These are phyloP conservation scores for Globisporangium cylindrosporum DNA, from an alignment of 352 stramenopile genomes.

Conservation along the genomic window DNA sequence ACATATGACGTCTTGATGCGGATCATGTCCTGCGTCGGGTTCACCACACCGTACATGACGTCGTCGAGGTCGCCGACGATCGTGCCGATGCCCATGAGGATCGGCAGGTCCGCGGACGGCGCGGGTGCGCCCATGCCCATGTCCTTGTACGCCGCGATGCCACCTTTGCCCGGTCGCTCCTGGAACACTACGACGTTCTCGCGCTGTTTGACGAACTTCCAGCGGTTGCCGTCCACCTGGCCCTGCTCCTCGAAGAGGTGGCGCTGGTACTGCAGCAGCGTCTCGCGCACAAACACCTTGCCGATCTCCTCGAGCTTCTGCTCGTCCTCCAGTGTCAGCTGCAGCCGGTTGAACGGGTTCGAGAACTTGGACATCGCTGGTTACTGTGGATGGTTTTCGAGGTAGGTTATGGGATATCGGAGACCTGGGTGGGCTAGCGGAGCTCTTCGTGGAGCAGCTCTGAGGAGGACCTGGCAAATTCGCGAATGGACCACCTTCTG, in stretches of 20 bases:
- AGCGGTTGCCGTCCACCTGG: conserved; percentile 8
- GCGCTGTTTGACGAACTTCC: conserved; percentile 18
- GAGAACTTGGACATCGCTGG: conserved; percentile 15
- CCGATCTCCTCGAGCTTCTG: conserved; percentile 14
- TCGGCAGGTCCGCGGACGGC: conserved; percentile 14
- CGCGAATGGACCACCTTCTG: background rate
- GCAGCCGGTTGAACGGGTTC: conserved; percentile 13
- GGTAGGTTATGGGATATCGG: background rate
- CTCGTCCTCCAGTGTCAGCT: conserved; percentile 12
- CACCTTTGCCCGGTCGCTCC: conserved; percentile 7
- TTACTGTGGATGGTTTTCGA: background rate
- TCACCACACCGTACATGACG: conserved; percentile 40
- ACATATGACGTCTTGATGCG: conserved; percentile 41
- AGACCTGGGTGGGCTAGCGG: background rate
- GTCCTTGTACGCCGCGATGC: conserved; percentile 10
- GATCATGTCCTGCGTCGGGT: conserved; percentile 32
- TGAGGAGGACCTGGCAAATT: background rate
- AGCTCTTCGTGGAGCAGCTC: background rate
- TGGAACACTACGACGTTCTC: conserved; percentile 19
- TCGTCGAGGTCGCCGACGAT: conserved; percentile 37
- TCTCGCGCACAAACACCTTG: conserved; percentile 16
- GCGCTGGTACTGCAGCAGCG: conserved; percentile 18
- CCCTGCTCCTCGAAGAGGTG: conserved; percentile 8
- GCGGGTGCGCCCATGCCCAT: conserved; percentile 13
- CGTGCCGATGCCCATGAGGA: conserved; percentile 12